Evolutionary conservation across 805 yeast species (phyloP).

Genomic region (Scheffersomyces spartinae): DNA sequence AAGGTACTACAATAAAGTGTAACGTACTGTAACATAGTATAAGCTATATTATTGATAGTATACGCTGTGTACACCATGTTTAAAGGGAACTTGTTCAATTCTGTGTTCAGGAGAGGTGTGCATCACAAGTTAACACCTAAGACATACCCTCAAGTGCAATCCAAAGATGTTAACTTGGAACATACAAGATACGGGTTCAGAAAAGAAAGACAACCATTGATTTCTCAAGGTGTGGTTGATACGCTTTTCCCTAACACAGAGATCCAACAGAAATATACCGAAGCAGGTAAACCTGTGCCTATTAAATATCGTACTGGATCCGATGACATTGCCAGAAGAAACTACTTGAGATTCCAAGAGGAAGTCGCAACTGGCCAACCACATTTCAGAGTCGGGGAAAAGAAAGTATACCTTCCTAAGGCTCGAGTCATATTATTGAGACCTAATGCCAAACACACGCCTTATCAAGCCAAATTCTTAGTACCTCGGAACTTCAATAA

Average conservation of each 20-base stretch:
- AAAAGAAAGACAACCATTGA: constrained; percentile 23
- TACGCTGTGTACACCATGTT: too few species aligned
- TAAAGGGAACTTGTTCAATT: too few species aligned
- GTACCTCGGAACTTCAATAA: constrained; percentile 93
- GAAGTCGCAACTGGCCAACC: constrained; percentile 54
- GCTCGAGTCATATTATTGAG: constrained; percentile 72
- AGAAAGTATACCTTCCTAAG: constrained; percentile 70
- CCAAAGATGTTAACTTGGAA: constrained; percentile 24
- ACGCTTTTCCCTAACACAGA: constrained; percentile 28
- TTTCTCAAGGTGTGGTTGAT: constrained; percentile 27
- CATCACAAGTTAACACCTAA: constrained; percentile 20
- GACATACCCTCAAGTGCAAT: constrained; percentile 28
- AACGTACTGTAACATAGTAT: too few species aligned
- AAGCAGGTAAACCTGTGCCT: constrained; percentile 31
- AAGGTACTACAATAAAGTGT: too few species aligned
- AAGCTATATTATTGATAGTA: too few species aligned
- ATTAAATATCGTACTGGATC: constrained; percentile 23
- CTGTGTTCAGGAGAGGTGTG: constrained; percentile 12
- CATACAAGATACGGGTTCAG: constrained; percentile 29
- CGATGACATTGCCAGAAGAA: constrained; percentile 26
- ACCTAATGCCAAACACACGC: constrained; percentile 94
- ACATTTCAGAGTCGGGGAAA: constrained; percentile 75
- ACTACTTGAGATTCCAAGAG: constrained; percentile 32
- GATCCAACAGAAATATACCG: constrained; percentile 20
- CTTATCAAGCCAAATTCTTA: constrained; percentile 91